Evolutionary conservation across 2,329 filamentous ascomycete genomes (phyloP), one percentile per base, ranked within the genome.

Genomic region (Clonostachys chloroleuca): DNA sequence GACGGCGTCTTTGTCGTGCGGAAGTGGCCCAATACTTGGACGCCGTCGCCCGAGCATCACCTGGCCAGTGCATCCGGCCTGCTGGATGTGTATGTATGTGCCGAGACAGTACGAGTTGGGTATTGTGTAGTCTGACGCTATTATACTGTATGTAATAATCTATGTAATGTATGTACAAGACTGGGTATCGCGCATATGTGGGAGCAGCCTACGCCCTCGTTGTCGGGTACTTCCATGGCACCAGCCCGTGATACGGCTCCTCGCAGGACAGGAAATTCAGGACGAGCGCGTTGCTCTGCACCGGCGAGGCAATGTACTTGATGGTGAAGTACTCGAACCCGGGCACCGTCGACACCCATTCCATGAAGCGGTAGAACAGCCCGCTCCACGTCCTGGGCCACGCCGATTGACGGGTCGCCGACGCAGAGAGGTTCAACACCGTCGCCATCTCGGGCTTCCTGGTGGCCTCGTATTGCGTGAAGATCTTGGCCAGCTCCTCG

Each of bases 401-500:
- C 12, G 45, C 45, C 14, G 45, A 47, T 35, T 47, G 45, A n/a
- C 45, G 45, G 12, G 45, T 47, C 45, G 42, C 40, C 16, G 45
- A 30, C n/a, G 45, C 45, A 16, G 45, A 47, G 34, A 43, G 43
- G 8, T 47, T 39, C 13, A 47, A 40, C 12, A 47, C 45, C 20
- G 34, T 13, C 17, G 42, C 30, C 45, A 47, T 47, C 33, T 47
- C 41, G 33, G 45, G 44, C 7, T 37, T 30, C 12, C 50, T 42
- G 14, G 36, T 44, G 13, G 45, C n/a, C 33, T 54, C 50, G 36
- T 54, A 54, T 13, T 18, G 40, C 9, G 18, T 16, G 34, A 48
- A 50, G n/a, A 42, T 40, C 7, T 16, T 13, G 12, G 16, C 35
- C 41, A 51, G n/a, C 18, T 40, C 13, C 17, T 42, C 40, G 7